Percentiles rank a stretch among this genome's conserved stretches.
These are phyloP conservation scores for Claviceps pusilla DNA, from an alignment of 2,329 filamentous ascomycete species.

Conservation along the genomic window DNA sequence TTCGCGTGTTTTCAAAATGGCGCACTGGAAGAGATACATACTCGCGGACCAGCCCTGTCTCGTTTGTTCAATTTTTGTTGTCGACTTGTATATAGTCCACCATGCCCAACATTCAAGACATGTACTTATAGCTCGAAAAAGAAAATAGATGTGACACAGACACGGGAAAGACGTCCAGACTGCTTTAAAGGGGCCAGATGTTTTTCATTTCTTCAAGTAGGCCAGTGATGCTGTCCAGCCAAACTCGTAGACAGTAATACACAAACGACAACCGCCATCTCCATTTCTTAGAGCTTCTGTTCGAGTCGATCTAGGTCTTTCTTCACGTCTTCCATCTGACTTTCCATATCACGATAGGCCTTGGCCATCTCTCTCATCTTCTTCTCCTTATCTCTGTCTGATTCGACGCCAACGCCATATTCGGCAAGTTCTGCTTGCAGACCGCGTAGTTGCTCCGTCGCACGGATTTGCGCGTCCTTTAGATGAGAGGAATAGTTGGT, in stretches of 20 bases:
- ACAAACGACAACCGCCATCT: neutral
- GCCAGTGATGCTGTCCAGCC: neutral
- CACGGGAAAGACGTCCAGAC: neutral
- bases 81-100: neutral
- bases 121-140: neutral
- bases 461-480: constrained; percentile 30
- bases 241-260: neutral
- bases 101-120: neutral
- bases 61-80: neutral
- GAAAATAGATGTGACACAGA: neutral
- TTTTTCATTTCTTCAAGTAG: neutral
- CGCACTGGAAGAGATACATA: neutral
- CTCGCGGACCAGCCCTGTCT: neutral
- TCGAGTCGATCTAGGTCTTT: constrained; percentile 27
- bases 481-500: constrained; percentile 33
- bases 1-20: too few relatives aligned
- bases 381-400: constrained; percentile 27
- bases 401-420: constrained; percentile 31
- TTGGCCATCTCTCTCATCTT: constrained; percentile 39
- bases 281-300: neutral
- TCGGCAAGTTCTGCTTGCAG: constrained; percentile 29
- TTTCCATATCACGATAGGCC: constrained; percentile 34
- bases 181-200: neutral
- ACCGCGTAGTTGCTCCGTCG: constrained; percentile 27
- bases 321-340: constrained; percentile 33